phyloP scores from a whole-genome alignment of 148 eudicot genomes.

The Vaccinium vitisidaea region DNA sequence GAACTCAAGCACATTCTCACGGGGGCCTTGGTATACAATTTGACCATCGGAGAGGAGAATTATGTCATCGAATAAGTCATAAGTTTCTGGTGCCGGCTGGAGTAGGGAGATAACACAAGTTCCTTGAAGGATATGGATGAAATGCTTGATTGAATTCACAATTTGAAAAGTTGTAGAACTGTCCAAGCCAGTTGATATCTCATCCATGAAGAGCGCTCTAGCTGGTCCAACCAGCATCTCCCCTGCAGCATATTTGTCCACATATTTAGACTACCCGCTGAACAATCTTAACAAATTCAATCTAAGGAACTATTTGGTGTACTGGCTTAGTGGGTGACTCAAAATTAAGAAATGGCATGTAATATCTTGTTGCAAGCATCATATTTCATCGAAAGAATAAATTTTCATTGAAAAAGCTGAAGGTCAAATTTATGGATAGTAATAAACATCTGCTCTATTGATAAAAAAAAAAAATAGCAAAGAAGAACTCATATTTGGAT shows the following conservation, averaged over 20 bases:
- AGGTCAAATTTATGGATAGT: not conserved
- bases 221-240: constrained; percentile 28
- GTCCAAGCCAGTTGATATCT: constrained; percentile 27
- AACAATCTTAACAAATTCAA: not conserved
- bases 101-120: too few species aligned
- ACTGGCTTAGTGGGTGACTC: not conserved
- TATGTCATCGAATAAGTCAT: constrained; percentile 18
- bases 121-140: constrained; percentile 11
- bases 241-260: constrained; percentile 15
- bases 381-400: not conserved
- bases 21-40: constrained; percentile 22
- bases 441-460: not conserved
- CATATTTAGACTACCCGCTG: not conserved
- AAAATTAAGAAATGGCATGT: not conserved
- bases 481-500: not conserved
- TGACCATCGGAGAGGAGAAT: constrained; percentile 24
- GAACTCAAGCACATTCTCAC: constrained; percentile 18
- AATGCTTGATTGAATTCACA: constrained; percentile 17
- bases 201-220: constrained; percentile 26
- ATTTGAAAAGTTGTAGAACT: constrained; percentile 25
- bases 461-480: not conserved
- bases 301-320: too few species aligned
- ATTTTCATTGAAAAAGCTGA: not conserved
- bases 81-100: too few species aligned
- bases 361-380: not conserved